Conservation (phyloP, 1,139 yeast genomes). For the Arxiozyma telluris region DNA sequence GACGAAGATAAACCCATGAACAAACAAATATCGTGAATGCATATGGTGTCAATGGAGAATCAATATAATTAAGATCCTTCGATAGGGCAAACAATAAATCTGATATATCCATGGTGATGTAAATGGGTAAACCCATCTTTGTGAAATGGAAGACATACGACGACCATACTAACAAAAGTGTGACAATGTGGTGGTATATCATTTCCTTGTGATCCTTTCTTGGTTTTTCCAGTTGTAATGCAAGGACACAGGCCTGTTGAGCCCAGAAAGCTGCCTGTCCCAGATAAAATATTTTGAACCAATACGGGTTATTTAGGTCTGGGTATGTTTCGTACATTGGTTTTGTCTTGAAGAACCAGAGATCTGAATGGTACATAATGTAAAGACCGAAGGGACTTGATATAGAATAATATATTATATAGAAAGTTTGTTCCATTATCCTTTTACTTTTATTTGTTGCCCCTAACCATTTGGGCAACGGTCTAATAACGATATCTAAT, state of each 20-base stretch:
- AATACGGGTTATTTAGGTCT: constrained; percentile 61
- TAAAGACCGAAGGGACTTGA: constrained; percentile 83
- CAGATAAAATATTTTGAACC: constrained; percentile 73
- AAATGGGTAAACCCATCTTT: constrained; percentile 89
- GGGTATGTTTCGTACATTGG: constrained; percentile 77
- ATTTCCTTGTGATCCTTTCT: constrained; percentile 87
- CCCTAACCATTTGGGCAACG: constrained; percentile 46
- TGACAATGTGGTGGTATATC: constrained; percentile 85
- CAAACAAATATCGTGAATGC: constrained; percentile 59
- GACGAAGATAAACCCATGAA: constrained; percentile 84
- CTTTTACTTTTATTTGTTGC: constrained; percentile 48
- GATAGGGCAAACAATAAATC: constrained; percentile 82
- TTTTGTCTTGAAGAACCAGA: constrained; percentile 83
- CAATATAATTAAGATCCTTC: constrained; percentile 75
- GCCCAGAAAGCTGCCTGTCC: constrained; percentile 97
- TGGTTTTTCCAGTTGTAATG: constrained; percentile 84
- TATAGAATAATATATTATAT: constrained; percentile 68
- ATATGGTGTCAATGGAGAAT: constrained; percentile 54
- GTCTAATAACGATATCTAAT: constrained; percentile 74
- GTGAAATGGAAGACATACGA: constrained; percentile 93
- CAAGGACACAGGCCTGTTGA: constrained; percentile 79
- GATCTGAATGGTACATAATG: constrained; percentile 73
- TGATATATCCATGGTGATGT: constrained; percentile 90
- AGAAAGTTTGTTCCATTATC: constrained; percentile 94
- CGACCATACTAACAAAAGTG: constrained; percentile 76